Conservation (phyloP, 495 filamentous ascomycete genomes). For the Annulohypoxylon stygium region DNA sequence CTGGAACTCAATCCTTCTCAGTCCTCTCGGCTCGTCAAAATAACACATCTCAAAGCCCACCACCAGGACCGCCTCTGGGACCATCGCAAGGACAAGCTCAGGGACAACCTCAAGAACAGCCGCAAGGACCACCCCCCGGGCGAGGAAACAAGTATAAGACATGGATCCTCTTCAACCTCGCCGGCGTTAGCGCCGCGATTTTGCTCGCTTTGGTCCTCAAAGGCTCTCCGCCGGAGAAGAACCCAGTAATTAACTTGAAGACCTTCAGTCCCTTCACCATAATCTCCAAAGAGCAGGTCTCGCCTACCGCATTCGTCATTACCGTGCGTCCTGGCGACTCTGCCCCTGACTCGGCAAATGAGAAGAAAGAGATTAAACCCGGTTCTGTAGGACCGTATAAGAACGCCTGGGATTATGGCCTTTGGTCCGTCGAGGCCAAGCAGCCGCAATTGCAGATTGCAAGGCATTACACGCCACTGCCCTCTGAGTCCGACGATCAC, state of each 20-base stretch:
- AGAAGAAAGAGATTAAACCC: neutral
- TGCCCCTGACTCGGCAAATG: neutral
- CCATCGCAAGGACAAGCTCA: neutral
- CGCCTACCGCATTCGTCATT: slow-evolving; percentile 80
- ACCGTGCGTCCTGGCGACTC: slow-evolving; percentile 65
- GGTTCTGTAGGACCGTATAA: slow-evolving; percentile 13
- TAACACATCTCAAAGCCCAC: neutral
- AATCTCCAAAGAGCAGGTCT: slow-evolving; percentile 73
- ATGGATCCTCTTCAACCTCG: slow-evolving; percentile 34
- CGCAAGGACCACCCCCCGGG: neutral
- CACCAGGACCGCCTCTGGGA: neutral
- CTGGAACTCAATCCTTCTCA: slow-evolving; percentile 19
- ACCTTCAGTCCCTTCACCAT: slow-evolving; percentile 75
- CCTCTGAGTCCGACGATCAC: slow-evolving; percentile 55
- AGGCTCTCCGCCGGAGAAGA: neutral
- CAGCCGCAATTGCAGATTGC: slow-evolving; percentile 93
- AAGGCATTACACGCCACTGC: slow-evolving; percentile 88
- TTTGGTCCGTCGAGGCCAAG: slow-evolving; percentile 92
- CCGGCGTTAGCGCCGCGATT: slow-evolving; percentile 25
- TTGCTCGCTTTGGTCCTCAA: slow-evolving; percentile 17
- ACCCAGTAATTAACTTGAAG: slow-evolving; percentile 56
- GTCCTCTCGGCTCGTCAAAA: slow-evolving; percentile 5
- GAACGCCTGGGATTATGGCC: slow-evolving; percentile 62
- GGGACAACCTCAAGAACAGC: neutral
- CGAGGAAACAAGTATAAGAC: neutral